These are phyloP conservation scores for Spiromastix sp. DNA, from an alignment of 2,329 filamentous ascomycete genomes.

Conservation along the genomic window DNA sequence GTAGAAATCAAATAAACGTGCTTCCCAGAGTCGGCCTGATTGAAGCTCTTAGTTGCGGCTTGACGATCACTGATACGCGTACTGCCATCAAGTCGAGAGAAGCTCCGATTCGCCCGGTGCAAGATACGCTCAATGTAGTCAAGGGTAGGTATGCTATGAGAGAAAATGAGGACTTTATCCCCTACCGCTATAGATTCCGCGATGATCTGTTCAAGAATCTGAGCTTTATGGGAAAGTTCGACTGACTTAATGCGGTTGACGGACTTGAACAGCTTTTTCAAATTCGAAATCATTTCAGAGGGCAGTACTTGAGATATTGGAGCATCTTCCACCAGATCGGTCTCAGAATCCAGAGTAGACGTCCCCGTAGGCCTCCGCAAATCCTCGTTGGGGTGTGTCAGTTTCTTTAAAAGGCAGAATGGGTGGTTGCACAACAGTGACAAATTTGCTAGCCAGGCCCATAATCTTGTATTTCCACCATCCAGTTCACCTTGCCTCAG, in stretches of 20 bases:
- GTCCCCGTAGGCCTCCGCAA: constrained; percentile 13
- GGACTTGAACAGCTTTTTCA: constrained; percentile 18
- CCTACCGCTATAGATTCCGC: constrained; percentile 48
- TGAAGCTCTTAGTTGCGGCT: constrained; percentile 57
- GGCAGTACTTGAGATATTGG: constrained; percentile 7
- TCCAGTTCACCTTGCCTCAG: constrained; percentile 22
- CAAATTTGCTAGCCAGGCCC: constrained; percentile 45
- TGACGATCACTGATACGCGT: constrained; percentile 51
- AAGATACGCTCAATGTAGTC: constrained; percentile 57
- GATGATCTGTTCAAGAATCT: constrained; percentile 59
- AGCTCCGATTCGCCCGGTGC: constrained; percentile 34
- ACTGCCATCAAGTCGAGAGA: constrained; percentile 57
- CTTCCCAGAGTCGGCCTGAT: constrained; percentile 39
- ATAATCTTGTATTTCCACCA: constrained; percentile 35
- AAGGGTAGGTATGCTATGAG: constrained; percentile 59
- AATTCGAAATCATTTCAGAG: constrained; percentile 9
- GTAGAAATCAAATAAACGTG: constrained; percentile 73
- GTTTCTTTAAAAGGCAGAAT: constrained; percentile 39
- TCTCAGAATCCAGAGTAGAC: constrained; percentile 8
- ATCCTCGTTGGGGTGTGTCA: constrained; percentile 33
- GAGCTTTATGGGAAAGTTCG: constrained; percentile 56
- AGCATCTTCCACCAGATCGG: constrained; percentile 8
- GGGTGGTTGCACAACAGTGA: constrained; percentile 51
- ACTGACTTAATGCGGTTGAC: constrained; percentile 30
- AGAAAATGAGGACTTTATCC: constrained; percentile 76